phyloP scores from a whole-genome alignment of 2,329 filamentous ascomycete species.

The Xylariomycetidae sp. region DNA sequence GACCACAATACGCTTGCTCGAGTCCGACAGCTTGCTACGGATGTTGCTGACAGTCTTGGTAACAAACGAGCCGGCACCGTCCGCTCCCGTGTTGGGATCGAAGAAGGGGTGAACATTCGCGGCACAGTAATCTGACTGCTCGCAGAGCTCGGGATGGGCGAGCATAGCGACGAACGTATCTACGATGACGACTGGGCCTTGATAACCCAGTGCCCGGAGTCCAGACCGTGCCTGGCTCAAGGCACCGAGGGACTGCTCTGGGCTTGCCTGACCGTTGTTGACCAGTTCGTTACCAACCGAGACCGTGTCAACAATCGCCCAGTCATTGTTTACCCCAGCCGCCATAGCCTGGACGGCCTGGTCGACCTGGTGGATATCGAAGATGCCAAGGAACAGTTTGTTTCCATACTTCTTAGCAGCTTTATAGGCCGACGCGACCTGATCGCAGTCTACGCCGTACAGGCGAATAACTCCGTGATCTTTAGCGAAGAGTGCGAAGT shows the following conservation, averaged over 20 bases:
- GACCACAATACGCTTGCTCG: conserved; percentile 60
- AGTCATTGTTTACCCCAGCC: conserved; percentile 56
- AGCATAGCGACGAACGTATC: conserved; percentile 72
- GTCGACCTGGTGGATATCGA: conserved; percentile 52
- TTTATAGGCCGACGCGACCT: conserved; percentile 57
- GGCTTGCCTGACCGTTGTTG: conserved; percentile 54
- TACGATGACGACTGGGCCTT: conserved; percentile 71
- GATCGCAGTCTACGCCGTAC: conserved; percentile 77
- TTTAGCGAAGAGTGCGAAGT: conserved; percentile 52
- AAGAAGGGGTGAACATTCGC: conserved; percentile 85
- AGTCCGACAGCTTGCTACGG: conserved; percentile 34
- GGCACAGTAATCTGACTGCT: conserved; percentile 71
- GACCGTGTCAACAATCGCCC: conserved; percentile 65
- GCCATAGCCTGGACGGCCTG: conserved; percentile 58
- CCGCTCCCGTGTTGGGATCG: conserved; percentile 56
- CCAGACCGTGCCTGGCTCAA: conserved; percentile 52
- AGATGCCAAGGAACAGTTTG: conserved; percentile 73
- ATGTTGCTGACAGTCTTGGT: conserved; percentile 46
- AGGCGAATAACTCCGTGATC: conserved; percentile 64
- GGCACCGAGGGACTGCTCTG: conserved; percentile 51
- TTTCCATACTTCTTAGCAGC: conserved; percentile 61
- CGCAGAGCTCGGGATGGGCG: conserved; percentile 64
- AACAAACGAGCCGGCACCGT: conserved; percentile 64
- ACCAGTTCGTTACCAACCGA: conserved; percentile 79
- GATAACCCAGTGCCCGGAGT: conserved; percentile 60